These are phyloP conservation scores for Ogataea minuta DNA, from an alignment of 805 yeast genomes.

Conservation along the genomic window DNA sequence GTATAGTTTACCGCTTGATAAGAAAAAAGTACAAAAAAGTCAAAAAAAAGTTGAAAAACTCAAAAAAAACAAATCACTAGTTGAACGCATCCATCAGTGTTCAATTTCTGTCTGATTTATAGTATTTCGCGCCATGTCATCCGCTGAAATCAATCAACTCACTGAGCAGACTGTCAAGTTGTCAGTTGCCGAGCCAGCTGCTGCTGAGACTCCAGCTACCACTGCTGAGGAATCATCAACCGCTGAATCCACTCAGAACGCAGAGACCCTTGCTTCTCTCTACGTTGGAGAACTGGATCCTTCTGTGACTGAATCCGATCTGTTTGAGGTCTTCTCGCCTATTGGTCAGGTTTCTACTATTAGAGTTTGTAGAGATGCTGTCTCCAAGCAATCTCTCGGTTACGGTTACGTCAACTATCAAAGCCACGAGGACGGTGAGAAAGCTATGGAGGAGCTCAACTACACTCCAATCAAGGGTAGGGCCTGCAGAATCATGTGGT, in stretches of 20 bases:
- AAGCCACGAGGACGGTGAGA: conserved; percentile 84
- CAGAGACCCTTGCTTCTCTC: conserved; percentile 74
- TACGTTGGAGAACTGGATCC: conserved; percentile 98
- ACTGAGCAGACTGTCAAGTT: conserved; percentile 36
- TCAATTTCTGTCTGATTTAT: conserved; percentile 13
- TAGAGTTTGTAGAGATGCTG: conserved; percentile 98
- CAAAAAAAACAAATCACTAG: conserved; percentile 19
- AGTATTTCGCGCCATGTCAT: conserved; percentile 27
- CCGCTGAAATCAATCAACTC: conserved; percentile 35
- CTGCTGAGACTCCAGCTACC: conserved; percentile 31
- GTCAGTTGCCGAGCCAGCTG: conserved; percentile 32
- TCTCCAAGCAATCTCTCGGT: conserved; percentile 94
- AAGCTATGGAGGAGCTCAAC: conserved; percentile 93
- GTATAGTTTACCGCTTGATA: conserved; percentile 17
- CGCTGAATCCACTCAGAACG: conserved; percentile 39
- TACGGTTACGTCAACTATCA: conserved; percentile 98
- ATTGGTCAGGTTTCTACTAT: conserved; percentile 94
- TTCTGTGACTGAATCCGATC: conserved; percentile 86
- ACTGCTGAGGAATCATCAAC: conserved; percentile 35
- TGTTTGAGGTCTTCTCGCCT: conserved; percentile 92
- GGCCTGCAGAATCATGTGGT: conserved; percentile 99
- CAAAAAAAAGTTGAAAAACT: conserved; percentile 18
- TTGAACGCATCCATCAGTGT: conserved; percentile 12
- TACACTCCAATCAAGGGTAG: conserved; percentile 91
- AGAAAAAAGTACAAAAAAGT: conserved; percentile 20